Evolutionary conservation across 768 basidiomycete species (phyloP).

Genomic region (Holtermannia corniformis): DNA sequence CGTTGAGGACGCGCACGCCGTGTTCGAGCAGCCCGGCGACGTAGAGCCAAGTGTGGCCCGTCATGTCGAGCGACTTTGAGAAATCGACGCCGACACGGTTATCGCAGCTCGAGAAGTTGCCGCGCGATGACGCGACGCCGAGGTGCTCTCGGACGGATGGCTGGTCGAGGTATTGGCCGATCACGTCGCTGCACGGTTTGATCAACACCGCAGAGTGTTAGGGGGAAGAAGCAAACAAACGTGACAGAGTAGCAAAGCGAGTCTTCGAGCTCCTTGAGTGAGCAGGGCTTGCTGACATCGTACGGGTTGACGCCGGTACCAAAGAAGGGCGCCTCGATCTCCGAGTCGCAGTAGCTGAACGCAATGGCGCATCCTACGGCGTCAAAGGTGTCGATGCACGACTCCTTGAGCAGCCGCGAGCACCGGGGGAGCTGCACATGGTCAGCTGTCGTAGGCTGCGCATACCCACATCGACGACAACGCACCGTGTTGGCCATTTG

Average conservation of each 20-base stretch:
- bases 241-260: conserved; percentile 56
- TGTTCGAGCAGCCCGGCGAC: conserved; percentile 63
- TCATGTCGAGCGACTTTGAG: conserved; percentile 52
- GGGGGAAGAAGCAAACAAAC: conserved; percentile 13
- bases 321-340: conserved; percentile 47
- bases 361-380: conserved; percentile 59
- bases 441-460: background rate
- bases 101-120: conserved; percentile 56
- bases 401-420: conserved; percentile 49
- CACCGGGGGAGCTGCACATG: conserved; percentile 59
- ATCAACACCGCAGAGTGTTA: background rate
- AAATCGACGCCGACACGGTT: conserved; percentile 49
- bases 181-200: conserved; percentile 38
- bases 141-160: conserved; percentile 50
- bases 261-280: conserved; percentile 45
- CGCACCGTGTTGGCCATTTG: conserved; percentile 34
- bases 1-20: conserved; percentile 57
- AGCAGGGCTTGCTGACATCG: conserved; percentile 57
- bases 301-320: conserved; percentile 48
- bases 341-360: conserved; percentile 54
- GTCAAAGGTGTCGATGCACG: conserved; percentile 61
- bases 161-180: conserved; percentile 55
- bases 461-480: background rate
- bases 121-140: conserved; percentile 50
- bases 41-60: conserved; percentile 51